A percentile compares a stretch with the other conserved stretches of the same genome.
Conservation (phyloP, 2,329 filamentous ascomycete genomes). For the Cercospora beticola region DNA sequence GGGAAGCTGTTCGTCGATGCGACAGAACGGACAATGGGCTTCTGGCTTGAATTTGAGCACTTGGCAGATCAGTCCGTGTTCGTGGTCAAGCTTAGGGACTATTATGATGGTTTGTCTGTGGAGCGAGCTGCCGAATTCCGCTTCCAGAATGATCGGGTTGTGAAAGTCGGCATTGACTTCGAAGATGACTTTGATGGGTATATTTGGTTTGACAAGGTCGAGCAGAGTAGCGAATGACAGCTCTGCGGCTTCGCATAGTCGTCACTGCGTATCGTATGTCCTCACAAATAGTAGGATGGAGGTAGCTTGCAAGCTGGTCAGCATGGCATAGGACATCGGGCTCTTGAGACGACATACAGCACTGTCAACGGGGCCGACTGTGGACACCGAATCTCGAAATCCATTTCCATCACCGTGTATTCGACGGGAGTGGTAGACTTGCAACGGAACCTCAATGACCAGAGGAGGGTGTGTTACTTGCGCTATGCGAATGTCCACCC, state of each 20-base stretch:
- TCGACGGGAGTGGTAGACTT: neutral
- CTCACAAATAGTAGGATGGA: neutral
- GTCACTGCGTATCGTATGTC: neutral
- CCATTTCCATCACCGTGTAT: neutral
- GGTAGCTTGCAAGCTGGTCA: neutral
- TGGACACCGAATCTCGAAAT: neutral
- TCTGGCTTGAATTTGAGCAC: conserved; percentile 38
- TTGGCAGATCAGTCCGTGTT: conserved; percentile 27
- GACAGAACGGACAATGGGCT: conserved; percentile 37
- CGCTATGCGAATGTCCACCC: neutral
- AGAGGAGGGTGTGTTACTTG: neutral
- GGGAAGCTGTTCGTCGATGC: conserved; percentile 36
- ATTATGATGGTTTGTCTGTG: neutral
- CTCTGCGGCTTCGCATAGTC: neutral
- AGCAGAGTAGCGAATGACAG: neutral
- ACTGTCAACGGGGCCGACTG: neutral
- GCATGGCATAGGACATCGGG: too few relatives aligned
- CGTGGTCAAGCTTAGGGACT: conserved; percentile 6
- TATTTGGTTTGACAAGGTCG: neutral
- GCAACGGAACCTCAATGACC: neutral
- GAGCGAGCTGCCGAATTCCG: conserved; percentile 1
- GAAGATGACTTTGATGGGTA: neutral
- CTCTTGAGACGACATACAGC: too few relatives aligned
- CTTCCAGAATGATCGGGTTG: neutral
- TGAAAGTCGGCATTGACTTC: neutral